Evolutionary conservation across 805 yeast genomes (phyloP).

Genomic region (Metschnikowia santaceciliae): DNA sequence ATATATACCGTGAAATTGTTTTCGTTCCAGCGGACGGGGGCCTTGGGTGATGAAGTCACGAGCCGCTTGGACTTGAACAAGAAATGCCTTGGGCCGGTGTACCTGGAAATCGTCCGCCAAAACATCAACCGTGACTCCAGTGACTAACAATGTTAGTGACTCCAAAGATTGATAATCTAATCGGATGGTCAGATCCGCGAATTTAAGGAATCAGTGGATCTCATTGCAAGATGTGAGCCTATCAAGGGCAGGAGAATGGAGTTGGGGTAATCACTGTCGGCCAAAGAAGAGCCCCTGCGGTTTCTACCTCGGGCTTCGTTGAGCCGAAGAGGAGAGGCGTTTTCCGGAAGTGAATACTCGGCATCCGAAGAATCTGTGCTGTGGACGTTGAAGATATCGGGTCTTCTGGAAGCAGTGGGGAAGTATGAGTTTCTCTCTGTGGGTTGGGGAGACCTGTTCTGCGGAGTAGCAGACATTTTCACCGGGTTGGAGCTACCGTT

Average conservation of each 20-base stretch:
- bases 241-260: neutral
- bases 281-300: constrained; percentile 1
- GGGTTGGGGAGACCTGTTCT: neutral
- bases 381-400: neutral
- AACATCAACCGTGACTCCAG: neutral
- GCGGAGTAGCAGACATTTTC: neutral
- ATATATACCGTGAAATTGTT: constrained; percentile 39
- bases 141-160: too few species aligned
- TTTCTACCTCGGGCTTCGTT: neutral
- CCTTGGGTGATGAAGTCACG: constrained; percentile 23
- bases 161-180: too few species aligned
- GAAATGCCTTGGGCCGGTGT: constrained; percentile 31
- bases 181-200: neutral
- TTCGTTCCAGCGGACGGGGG: constrained; percentile 29
- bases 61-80: constrained; percentile 37
- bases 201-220: neutral
- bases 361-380: constrained; percentile 2
- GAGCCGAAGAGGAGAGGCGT: neutral
- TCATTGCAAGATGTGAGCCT: neutral
- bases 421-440: neutral
- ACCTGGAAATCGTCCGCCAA: constrained; percentile 11
- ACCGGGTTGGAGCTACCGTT: neutral
- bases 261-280: constrained; percentile 3
- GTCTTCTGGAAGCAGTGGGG: neutral
- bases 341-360: neutral